These are phyloP conservation scores for Podaxis sp. DNA, from an alignment of 768 basidiomycete species.

Conservation along the genomic window DNA sequence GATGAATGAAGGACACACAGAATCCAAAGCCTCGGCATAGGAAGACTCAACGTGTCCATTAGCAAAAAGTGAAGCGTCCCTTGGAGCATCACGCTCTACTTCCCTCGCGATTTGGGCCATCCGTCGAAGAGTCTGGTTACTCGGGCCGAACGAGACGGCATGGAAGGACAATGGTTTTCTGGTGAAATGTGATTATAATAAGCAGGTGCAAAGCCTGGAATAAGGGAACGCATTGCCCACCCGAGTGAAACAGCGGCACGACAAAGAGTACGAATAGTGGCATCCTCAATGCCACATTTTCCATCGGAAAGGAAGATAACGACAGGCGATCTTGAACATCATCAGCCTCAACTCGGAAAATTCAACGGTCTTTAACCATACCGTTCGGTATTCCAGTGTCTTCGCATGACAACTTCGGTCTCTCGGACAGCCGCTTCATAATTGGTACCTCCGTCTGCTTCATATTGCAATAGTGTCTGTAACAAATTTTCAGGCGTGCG, in stretches of 20 bases:
- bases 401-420: conserved; percentile 35
- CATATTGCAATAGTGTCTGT: conserved; percentile 26
- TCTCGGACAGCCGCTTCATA: conserved; percentile 34
- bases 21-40: conserved; percentile 46
- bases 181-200: not conserved
- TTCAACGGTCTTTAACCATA: conserved; percentile 11
- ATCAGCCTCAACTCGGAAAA: not conserved
- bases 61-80: conserved; percentile 5
- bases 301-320: conserved; percentile 59
- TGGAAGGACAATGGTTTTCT: conserved; percentile 58
- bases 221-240: conserved; percentile 19
- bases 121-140: conserved; percentile 27
- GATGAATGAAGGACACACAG: conserved; percentile 28
- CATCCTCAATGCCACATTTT: conserved; percentile 38
- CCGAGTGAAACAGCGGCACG: conserved; percentile 38
- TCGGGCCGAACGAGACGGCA: conserved; percentile 49
- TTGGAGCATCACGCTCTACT: conserved; percentile 38
- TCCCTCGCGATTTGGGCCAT: conserved; percentile 52
- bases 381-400: conserved; percentile 49
- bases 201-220: not conserved
- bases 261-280: conserved; percentile 35
- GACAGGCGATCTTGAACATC: conserved; percentile 37
- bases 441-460: conserved; percentile 35
- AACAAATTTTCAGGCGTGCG: conserved; percentile 43
- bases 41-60: conserved; percentile 32